Evolutionary conservation across 2,329 filamentous ascomycete genomes (phyloP), one percentile per base, ranked within the genome.

Genomic region (Beauveria medogensis): DNA sequence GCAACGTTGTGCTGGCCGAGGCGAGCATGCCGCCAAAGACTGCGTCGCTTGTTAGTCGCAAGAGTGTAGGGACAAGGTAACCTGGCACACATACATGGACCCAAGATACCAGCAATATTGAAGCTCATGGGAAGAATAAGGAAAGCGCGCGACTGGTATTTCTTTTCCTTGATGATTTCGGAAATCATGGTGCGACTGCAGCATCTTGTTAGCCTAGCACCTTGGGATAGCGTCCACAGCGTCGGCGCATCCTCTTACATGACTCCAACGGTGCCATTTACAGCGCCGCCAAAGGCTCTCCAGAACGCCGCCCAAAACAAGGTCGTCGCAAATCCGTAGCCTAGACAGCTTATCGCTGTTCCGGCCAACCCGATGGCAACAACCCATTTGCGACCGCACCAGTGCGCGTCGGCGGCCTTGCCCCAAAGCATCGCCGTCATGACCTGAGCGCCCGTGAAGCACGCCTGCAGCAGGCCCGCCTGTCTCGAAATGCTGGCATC

Each of bases 371-470:
- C 89, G 55, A 91, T 79, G 22, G 90, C 74, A n/a, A 92, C 78
- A 16, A 90, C 87, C 61, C 77, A 79, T 72, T 91, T 91, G 30
- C 89, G 78, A 0, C 89, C 89, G 59, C 81, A 75, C 72, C 76
- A 78, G 62, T 80, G 78, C 62, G 79, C 79, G 65, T 88, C 84
- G 2, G 83, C 81, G 3, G 87, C 77, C 34, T 87, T 80, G 0
- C 89, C 89, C 89, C 89, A 91, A 63, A 88, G 77, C 54, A 92
- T 83, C 1, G 88, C 87, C 1, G 88, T 91, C 22, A 88, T 70
- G 62, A 91, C 90, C 67, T 92, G 89, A 0, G 87, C 86, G 5
- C 85, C 85, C 0, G 88, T 89, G 68, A 91, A 92, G 28, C 84
- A 83, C 18, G 85, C 88, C 60, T 88, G 85, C 28, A 91, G 75